Percentiles rank a stretch among this genome's conserved stretches.
These are phyloP conservation scores for Paecilomyces sp. DNA, from an alignment of 2,329 filamentous ascomycete species.

Conservation along the genomic window DNA sequence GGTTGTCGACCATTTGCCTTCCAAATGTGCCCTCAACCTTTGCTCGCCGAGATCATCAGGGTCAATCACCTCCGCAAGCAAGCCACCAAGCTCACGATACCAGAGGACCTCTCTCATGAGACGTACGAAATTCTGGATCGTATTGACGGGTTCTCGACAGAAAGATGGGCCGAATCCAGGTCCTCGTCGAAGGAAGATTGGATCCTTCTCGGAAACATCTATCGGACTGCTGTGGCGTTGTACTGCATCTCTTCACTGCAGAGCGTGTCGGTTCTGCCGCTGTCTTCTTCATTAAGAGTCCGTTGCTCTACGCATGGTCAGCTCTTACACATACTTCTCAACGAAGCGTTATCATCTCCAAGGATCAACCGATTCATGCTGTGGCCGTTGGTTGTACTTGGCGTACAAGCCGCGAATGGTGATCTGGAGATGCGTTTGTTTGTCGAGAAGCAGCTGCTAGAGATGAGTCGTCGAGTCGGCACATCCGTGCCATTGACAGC, in stretches of 20 bases:
- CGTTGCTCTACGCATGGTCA: background rate
- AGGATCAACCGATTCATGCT: slow-evolving; percentile 18
- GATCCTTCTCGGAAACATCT: slow-evolving; percentile 21
- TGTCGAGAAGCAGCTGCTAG: slow-evolving; percentile 16
- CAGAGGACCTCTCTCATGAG: slow-evolving; percentile 7
- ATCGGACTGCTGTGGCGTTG: slow-evolving; percentile 23
- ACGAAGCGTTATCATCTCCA: background rate
- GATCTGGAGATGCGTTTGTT: slow-evolving; percentile 16
- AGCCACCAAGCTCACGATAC: slow-evolving; percentile 2
- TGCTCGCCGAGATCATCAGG: slow-evolving; percentile 27
- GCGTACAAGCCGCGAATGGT: slow-evolving; percentile 20
- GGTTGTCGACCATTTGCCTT: slow-evolving; percentile 8
- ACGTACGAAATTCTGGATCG: slow-evolving; percentile 16
- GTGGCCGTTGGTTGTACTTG: slow-evolving; percentile 33
- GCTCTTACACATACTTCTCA: background rate
- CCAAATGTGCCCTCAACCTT: slow-evolving; percentile 20
- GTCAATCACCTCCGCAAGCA: slow-evolving; percentile 30
- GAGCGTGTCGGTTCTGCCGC: slow-evolving; percentile 22
- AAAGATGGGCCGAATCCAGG: slow-evolving; percentile 22
- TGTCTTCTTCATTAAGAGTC: slow-evolving; percentile 5
- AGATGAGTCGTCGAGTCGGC: slow-evolving; percentile 19
- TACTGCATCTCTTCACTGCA: slow-evolving; percentile 34
- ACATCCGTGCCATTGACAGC: slow-evolving; percentile 24
- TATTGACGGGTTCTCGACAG: slow-evolving; percentile 21
- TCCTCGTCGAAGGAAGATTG: slow-evolving; percentile 15